phyloP scores from a whole-genome alignment of 768 basidiomycete genomes.

The Amanita rubescens region DNA sequence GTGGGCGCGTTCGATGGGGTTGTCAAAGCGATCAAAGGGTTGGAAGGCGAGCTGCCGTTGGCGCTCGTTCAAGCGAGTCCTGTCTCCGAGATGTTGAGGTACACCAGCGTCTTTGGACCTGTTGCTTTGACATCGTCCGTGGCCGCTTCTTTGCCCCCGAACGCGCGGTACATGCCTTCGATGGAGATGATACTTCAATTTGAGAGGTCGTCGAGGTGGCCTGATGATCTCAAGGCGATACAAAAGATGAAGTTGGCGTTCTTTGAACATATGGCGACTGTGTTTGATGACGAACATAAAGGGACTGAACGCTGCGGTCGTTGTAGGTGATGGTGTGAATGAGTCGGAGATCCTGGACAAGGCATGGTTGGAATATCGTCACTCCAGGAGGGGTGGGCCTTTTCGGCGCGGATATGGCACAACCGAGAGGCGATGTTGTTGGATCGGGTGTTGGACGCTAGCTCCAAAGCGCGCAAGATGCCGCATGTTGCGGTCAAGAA shows the following conservation, averaged over 20 bases:
- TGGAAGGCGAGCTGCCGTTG: conserved; percentile 72
- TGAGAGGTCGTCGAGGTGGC: conserved; percentile 90
- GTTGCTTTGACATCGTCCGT: conserved; percentile 55
- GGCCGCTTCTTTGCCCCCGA: conserved; percentile 42
- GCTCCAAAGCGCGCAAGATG: conserved; percentile 32
- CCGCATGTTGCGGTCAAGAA: conserved; percentile 28
- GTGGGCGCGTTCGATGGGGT: conserved; percentile 74
- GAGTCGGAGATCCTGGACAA: conserved; percentile 60
- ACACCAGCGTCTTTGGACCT: conserved; percentile 80
- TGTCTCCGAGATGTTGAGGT: conserved; percentile 65
- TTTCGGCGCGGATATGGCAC: conserved; percentile 78
- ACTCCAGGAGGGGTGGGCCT: conserved; percentile 83
- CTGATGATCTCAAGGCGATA: conserved; percentile 86
- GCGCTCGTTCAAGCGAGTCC: conserved; percentile 71
- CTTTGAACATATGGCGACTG: conserved; percentile 70
- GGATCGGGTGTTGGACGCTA: conserved; percentile 54
- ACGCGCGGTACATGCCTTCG: conserved; percentile 58
- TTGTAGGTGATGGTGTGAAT: conserved; percentile 41
- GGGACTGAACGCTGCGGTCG: conserved; percentile 51
- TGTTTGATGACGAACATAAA: conserved; percentile 46
- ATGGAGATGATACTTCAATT: conserved; percentile 82
- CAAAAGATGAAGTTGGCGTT: conserved; percentile 94
- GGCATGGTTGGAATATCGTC: conserved; percentile 65
- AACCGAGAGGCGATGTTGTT: conserved; percentile 78
- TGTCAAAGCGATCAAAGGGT: conserved; percentile 64